phyloP scores from a whole-genome alignment of 805 yeast genomes.

The Candida sithepensis region DNA sequence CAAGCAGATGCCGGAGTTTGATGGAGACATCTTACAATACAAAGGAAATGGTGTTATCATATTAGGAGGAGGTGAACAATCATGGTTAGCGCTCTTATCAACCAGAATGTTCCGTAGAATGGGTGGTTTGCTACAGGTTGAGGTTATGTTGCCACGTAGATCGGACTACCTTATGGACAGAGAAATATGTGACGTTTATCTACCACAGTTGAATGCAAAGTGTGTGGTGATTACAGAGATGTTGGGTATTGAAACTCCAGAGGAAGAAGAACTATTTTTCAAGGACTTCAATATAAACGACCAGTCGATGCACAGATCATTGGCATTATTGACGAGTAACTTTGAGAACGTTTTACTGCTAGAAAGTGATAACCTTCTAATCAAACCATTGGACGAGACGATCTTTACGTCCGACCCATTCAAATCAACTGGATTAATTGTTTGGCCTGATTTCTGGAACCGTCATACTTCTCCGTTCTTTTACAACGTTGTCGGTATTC shows the following conservation, averaged over 20 bases:
- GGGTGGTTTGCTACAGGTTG: conserved; percentile 45
- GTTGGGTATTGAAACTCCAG: conserved; percentile 34
- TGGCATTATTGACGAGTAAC: conserved; percentile 41
- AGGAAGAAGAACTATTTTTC: conserved; percentile 38
- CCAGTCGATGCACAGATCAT: conserved; percentile 28
- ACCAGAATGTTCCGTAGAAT: conserved; percentile 45
- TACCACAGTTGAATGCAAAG: conserved; percentile 50
- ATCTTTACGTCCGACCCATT: conserved; percentile 46
- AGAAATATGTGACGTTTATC: conserved; percentile 44
- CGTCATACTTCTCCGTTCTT: conserved; percentile 69
- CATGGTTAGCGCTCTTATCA: conserved; percentile 57
- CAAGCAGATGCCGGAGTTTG: conserved; percentile 34
- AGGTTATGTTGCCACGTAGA: conserved; percentile 39
- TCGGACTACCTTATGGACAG: conserved; percentile 37
- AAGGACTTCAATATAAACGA: conserved; percentile 35
- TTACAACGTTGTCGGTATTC: conserved; percentile 56
- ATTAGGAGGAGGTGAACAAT: conserved; percentile 63
- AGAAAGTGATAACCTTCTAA: conserved; percentile 43
- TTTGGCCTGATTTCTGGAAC: conserved; percentile 85
- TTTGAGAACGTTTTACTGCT: conserved; percentile 44
- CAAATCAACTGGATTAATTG: conserved; percentile 47
- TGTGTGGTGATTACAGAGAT: conserved; percentile 55
- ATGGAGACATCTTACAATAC: conserved; percentile 33
- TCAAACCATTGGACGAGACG: conserved; percentile 36
- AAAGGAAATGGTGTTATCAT: conserved; percentile 59